Evolutionary conservation across 495 filamentous ascomycete species (phyloP).

Genomic region (Tuber brumale): DNA sequence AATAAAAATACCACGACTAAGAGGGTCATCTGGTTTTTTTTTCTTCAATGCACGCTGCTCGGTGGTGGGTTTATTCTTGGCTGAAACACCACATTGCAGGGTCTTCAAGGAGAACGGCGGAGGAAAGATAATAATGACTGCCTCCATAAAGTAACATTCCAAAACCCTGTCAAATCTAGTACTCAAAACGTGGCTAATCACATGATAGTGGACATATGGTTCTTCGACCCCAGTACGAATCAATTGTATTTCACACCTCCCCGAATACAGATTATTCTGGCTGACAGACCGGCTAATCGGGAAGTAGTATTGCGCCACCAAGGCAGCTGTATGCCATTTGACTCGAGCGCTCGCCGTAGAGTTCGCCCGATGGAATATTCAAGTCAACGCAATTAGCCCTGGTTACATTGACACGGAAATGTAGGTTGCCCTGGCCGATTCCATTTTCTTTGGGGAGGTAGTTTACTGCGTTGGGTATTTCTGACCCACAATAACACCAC

Average conservation of each 20-base stretch:
- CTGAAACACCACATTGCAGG: slow-evolving; percentile 8
- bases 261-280: not conserved
- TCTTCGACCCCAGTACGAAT: slow-evolving; percentile 40
- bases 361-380: slow-evolving; percentile 75
- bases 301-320: slow-evolving; percentile 48
- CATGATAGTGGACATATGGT: slow-evolving; percentile 38
- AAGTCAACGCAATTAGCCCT: slow-evolving; percentile 85
- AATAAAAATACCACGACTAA: not conserved
- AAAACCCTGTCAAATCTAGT: not conserved
- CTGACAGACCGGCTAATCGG: not conserved
- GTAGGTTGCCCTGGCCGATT: slow-evolving; percentile 8
- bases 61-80: not conserved
- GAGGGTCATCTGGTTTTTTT: not conserved
- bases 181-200: slow-evolving; percentile 16
- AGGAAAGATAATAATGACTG: slow-evolving; percentile 41
- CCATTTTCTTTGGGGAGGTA: not conserved
- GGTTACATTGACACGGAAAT: slow-evolving; percentile 51
- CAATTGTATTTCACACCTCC: slow-evolving; percentile 26
- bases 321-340: slow-evolving; percentile 80
- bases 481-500: slow-evolving; percentile 9
- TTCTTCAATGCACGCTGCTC: not conserved
- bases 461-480: slow-evolving; percentile 3
- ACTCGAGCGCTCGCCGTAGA: slow-evolving; percentile 76
- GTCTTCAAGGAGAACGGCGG: slow-evolving; percentile 39
- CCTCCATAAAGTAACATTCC: slow-evolving; percentile 37